phyloP scores from a whole-genome alignment of 2,329 filamentous ascomycete genomes.

The Pyrenochaeta sp. region DNA sequence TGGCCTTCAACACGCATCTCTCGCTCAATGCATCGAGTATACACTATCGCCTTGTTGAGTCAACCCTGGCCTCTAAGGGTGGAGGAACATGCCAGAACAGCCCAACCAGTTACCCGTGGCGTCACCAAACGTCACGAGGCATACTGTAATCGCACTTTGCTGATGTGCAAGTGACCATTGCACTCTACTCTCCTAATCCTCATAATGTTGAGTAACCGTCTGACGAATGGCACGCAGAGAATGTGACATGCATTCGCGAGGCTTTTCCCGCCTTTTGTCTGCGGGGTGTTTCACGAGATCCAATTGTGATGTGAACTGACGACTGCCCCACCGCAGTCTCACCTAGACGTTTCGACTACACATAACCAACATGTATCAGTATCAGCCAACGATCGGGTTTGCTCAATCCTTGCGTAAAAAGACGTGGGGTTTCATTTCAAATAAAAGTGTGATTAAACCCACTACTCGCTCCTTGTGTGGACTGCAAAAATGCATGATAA shows the following conservation, averaged over 20 bases:
- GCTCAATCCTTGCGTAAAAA: no score
- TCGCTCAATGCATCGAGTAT: not conserved
- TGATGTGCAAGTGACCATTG: conserved; percentile 1
- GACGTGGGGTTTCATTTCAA: no score
- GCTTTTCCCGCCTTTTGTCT: conserved; percentile 18
- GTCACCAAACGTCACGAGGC: conserved; percentile 25
- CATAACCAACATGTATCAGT: no score
- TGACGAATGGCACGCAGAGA: conserved; percentile 18
- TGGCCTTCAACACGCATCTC: no score
- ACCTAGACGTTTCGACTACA: no score
- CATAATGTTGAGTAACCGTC: conserved; percentile 15
- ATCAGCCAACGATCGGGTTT: no score
- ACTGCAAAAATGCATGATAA: no score
- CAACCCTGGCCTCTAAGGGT: not conserved
- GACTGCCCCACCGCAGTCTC: conserved; percentile 13
- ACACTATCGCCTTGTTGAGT: not conserved
- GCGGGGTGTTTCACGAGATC: conserved; percentile 26
- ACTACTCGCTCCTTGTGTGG: no score
- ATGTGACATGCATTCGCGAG: conserved; percentile 26
- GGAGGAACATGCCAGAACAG: conserved; percentile 21
- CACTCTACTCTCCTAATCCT: conserved; percentile 8
- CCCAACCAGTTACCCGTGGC: conserved; percentile 20
- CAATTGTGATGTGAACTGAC: conserved; percentile 5
- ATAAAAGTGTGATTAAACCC: no score
- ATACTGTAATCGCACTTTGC: conserved; percentile 2